These are phyloP conservation scores for Fusarium sp. DNA, from an alignment of 2,329 filamentous ascomycete species.

Conservation along the genomic window DNA sequence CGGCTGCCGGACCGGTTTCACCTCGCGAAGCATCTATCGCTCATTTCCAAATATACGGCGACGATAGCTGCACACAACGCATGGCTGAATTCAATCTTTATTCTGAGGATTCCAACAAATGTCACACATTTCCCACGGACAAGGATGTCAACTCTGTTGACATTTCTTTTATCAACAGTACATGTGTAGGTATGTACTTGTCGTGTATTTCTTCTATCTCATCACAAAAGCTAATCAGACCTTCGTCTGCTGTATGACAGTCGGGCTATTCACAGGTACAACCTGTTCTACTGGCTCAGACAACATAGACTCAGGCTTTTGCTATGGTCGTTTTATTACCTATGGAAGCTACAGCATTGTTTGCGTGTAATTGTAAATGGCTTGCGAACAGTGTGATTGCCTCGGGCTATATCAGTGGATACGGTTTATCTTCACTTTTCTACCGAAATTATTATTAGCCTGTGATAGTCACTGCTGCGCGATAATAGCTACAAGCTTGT, in stretches of 20 bases:
- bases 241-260: not conserved
- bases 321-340: not conserved
- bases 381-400: not conserved
- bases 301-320: not conserved
- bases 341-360: not conserved
- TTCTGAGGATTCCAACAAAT: not conserved
- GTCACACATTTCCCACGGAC: not conserved
- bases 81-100: not conserved
- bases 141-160: not conserved
- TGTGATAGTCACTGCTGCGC: not conserved
- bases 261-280: not conserved
- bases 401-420: not conserved
- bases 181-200: not conserved
- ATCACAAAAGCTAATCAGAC: not conserved
- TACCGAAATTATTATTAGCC: not conserved
- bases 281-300: not conserved
- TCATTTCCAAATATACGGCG: not conserved
- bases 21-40: not conserved
- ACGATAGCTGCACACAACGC: not conserved
- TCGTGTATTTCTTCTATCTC: accelerated
- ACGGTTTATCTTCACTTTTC: not conserved
- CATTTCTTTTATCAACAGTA: not conserved
- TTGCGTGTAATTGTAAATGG: not conserved
- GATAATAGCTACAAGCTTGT: not conserved
- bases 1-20: not conserved